These are phyloP conservation scores for Macrotyloma uniflorum DNA, from an alignment of 306 rosid species.

Conservation along the genomic window DNA sequence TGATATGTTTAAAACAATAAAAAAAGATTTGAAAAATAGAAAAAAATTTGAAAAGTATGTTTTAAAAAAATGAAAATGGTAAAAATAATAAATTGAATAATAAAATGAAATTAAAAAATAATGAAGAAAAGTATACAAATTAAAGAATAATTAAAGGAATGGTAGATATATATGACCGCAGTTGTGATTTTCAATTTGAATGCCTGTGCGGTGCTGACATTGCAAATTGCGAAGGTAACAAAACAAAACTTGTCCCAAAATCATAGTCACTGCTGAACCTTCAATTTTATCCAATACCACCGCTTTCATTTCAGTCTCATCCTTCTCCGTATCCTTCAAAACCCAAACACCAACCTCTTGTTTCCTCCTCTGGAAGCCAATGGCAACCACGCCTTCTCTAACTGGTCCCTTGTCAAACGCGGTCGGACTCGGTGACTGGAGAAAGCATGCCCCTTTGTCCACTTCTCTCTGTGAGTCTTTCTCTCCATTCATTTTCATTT, in stretches of 20 bases:
- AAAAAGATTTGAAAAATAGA: no score
- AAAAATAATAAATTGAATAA: no score
- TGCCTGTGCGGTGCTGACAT: not conserved
- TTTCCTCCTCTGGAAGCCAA: conserved; percentile 30
- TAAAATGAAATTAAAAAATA: no score
- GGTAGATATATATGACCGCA: no score
- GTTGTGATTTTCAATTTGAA: not conserved
- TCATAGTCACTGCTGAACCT: not conserved
- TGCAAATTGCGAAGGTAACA: not conserved
- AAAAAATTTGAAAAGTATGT: no score
- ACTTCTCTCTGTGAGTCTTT: conserved; percentile 37
- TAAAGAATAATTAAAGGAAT: no score
- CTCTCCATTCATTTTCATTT: conserved; percentile 29
- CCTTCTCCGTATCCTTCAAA: not conserved
- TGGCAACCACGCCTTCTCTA: conserved; percentile 58
- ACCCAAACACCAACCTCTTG: not conserved
- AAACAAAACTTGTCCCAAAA: not conserved
- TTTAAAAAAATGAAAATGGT: no score
- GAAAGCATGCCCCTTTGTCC: conserved; percentile 40
- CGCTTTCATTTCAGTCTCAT: not conserved
- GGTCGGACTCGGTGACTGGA: conserved; percentile 40
- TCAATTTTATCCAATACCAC: not conserved
- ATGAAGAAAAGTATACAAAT: no score
- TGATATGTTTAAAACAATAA: no score
- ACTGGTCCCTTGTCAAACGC: conserved; percentile 48